These are phyloP conservation scores for Sphaerosporella brunnea DNA, from an alignment of 495 filamentous ascomycete species.

Conservation along the genomic window DNA sequence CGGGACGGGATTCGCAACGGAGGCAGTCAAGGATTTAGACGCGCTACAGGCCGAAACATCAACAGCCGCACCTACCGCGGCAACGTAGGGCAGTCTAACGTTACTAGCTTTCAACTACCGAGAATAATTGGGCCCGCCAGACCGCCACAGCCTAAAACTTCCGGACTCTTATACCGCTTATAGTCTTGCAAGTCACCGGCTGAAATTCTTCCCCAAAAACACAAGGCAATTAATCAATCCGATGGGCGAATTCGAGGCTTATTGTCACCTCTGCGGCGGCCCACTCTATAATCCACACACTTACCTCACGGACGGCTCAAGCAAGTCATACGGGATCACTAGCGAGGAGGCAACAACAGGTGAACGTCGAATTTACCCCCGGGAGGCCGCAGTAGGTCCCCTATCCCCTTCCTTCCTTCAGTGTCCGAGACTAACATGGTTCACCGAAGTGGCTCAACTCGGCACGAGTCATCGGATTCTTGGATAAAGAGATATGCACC, in stretches of 20 bases:
- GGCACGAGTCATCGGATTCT: neutral
- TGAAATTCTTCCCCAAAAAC: too few species aligned
- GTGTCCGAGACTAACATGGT: neutral
- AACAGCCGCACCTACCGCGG: too few species aligned
- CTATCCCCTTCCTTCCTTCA: neutral
- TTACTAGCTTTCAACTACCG: too few species aligned
- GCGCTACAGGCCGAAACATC: too few species aligned
- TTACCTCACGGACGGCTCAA: neutral
- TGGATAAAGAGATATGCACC: neutral
- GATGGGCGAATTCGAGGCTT: neutral
- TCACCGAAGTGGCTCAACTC: neutral
- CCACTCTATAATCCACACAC: neutral
- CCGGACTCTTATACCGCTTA: too few species aligned
- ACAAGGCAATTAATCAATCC: too few species aligned
- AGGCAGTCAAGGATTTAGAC: too few species aligned
- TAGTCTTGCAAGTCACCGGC: too few species aligned
- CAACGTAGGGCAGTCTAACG: too few species aligned
- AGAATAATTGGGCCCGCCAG: too few species aligned
- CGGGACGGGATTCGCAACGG: too few species aligned
- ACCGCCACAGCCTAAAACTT: too few species aligned
- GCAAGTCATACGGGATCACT: neutral
- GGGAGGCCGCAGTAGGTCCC: neutral
- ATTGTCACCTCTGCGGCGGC: neutral
- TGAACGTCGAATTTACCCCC: neutral
- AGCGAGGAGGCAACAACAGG: neutral